Conservation (phyloP, 2,329 filamentous ascomycete species). For the Ascochyta rabiei region DNA sequence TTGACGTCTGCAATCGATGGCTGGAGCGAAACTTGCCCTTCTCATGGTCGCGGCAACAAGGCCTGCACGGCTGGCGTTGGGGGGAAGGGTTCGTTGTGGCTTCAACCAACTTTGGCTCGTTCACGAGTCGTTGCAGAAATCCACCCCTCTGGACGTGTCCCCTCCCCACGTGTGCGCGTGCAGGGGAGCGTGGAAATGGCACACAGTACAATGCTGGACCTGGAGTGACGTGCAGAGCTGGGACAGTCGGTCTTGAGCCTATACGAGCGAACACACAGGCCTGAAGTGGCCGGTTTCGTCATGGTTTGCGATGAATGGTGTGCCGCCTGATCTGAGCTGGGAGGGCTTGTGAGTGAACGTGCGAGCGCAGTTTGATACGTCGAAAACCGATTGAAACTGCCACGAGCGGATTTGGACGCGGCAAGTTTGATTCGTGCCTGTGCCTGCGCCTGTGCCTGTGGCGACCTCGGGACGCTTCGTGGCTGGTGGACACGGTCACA, state of each 20-base stretch:
- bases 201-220: too few species aligned
- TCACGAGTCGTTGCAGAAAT: neutral
- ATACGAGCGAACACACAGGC: neutral
- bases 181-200: neutral
- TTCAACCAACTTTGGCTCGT: neutral
- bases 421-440: neutral
- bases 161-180: neutral
- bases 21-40: neutral
- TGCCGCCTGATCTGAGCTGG: constrained; percentile 11
- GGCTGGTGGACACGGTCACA: constrained; percentile 8
- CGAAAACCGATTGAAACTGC: neutral
- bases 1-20: neutral
- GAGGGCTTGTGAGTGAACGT: constrained; percentile 8
- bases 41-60: neutral
- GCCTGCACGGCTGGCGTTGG: neutral
- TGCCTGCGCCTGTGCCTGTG: neutral
- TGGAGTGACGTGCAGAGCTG: neutral
- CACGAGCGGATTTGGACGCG: neutral
- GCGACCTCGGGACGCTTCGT: constrained; percentile 8
- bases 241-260: neutral
- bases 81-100: neutral
- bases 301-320: neutral
- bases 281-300: neutral
- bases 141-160: neutral
- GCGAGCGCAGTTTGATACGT: neutral